These are phyloP conservation scores for Coemansia sp. DNA, from an alignment of 192 early-diverging fungal species.

Conservation along the genomic window DNA sequence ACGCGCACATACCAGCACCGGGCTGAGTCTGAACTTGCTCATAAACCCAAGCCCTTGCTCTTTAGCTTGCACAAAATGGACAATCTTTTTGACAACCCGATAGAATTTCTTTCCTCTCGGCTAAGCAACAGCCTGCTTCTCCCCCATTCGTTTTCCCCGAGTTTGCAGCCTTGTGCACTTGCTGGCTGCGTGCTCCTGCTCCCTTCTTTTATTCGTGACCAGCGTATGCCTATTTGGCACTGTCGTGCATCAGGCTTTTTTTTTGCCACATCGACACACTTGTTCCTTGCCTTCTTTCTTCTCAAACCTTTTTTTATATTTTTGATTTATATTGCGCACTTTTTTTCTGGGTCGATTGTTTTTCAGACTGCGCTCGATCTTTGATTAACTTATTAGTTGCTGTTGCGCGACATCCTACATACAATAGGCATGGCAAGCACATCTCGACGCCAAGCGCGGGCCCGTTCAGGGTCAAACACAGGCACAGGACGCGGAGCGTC, in stretches of 20 bases:
- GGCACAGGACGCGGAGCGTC: constrained; percentile 24
- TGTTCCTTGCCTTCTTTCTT: neutral
- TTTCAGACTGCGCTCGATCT: no score
- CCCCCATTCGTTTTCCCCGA: neutral
- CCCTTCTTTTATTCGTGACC: constrained; percentile 8
- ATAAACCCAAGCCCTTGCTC: neutral
- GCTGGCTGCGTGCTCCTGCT: neutral
- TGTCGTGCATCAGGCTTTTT: constrained; percentile 1
- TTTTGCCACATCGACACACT: neutral
- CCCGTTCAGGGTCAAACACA: neutral
- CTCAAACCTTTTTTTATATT: neutral
- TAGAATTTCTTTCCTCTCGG: neutral
- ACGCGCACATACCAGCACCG: no score
- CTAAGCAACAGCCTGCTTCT: neutral
- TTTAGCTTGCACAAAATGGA: neutral
- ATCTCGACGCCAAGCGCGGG: neutral
- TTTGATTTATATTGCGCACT: no score
- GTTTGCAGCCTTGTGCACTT: neutral
- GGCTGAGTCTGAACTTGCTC: no score
- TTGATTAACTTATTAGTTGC: no score
- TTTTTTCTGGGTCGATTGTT: no score
- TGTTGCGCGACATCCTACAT: no score
- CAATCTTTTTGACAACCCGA: constrained; percentile 7
- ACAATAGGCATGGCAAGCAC: neutral
- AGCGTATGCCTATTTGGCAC: neutral